Evolutionary conservation across 352 stramenopile species (phyloP), one percentile per base, ranked within the genome.

Genomic region (Phytophthora tubulina): DNA sequence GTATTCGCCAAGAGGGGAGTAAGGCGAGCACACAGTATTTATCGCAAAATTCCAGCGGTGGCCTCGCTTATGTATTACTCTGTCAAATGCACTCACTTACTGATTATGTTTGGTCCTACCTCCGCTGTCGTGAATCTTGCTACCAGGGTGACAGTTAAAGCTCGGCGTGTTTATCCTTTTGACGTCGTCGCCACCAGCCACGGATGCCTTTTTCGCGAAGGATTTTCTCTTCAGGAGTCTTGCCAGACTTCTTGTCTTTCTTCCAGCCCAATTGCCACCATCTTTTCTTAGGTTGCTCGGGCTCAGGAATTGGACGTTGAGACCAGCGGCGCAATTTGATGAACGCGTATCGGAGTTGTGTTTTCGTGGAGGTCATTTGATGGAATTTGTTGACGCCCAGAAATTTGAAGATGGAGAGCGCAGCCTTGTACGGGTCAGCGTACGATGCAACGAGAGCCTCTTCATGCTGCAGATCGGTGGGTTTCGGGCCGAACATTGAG

Each of bases 371-470:
- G 6, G 75, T 82, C 86, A 93, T 93, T 13, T 78, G 81, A 45
- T 89, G 82, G 63, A 93, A 91, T 45, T 86, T 79, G 50, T 92
- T 89, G 38, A 89, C 84, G 10, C 80, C 82, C 13, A 92, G 58
- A 35, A 90, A 63, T 51, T 91, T 91, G 73, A 91, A 92, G 44
- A 93, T 82, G 7, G 78, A 92, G 14, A 93, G 67, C 17, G 82
- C 83, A 27, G 86, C 84, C 65, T 92, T 92, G 78, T 90, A 93
- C 57, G 86, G 86, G 45, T 93, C 86, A n/a, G 86, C 82, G 62
- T 93, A 93, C 52, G 70, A 81, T 30, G 70, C 74, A n/a, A 80
- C 46, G 2, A 87, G 53, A 17, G 65, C 62, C 8, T 65, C 21
- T 39, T 86, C 78, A 55, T 88, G 73, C 44, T 84, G 72, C 33